Evolutionary conservation across 129 eudicot genomes (phyloP), one percentile per base, ranked within the genome.

Genomic region (Chrysanthemum lavandulifolium): DNA sequence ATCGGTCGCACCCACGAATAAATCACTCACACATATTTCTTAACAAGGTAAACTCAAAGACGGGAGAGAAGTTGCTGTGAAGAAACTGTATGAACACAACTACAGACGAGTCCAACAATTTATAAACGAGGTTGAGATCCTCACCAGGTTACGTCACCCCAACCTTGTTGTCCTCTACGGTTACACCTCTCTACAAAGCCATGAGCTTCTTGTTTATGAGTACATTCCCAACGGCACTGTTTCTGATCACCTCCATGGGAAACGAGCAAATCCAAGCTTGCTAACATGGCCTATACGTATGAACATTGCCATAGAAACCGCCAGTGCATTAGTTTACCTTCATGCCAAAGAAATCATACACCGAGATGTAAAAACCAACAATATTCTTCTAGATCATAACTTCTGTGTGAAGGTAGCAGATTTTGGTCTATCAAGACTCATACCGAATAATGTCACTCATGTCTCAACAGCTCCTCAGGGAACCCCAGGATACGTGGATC

Each of bases 381-480:
- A 86, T 83, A 82, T 86, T 21, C 90, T 86, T 16, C 79, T 83
- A 5, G 86, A 83, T 47, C 68, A 72, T 7, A 79, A 73, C 47
- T 83, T 78, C 36, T 36, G 80, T 60, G 87, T 81, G 50, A 86
- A 86, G 40, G 86, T 86, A 61, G 84, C 91, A 5, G 91, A 86
- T 74, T 86, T 86, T 18, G 91, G 88, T 21, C 81, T 83, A 54
- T 81, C 91, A 0, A 81, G 87, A 49, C 86, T 78, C 15, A 60
- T 93, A 68, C 96, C 98, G 0, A 84, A 43, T 29, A 84, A 82
- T n/a, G 96, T 77, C 13, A 83, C 84, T 29, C 95, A 93, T 68
- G 82, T 93, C 29, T 93, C 98, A 13, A 92, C 98, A 0, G 92
- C 96, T 43, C 98, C 98, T 3, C 98, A 89, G 69, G 98, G 98